phyloP scores from a whole-genome alignment of 2,329 filamentous ascomycete genomes.

The Tricladium varicosporioides region DNA sequence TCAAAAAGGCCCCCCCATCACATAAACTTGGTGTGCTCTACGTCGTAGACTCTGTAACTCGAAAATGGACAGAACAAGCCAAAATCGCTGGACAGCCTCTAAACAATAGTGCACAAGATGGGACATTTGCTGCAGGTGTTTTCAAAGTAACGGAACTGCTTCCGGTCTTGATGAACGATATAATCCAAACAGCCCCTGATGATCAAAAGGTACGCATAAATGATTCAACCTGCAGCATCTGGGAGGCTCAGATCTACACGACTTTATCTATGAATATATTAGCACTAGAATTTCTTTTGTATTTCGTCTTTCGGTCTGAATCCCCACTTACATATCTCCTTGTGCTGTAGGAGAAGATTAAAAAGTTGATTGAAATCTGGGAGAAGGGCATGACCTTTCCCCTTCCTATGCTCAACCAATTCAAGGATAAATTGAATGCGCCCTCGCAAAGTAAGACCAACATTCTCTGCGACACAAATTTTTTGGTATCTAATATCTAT shows the following conservation, averaged over 20 bases:
- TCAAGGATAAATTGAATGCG: conserved; percentile 75
- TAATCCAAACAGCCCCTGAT: conserved; percentile 80
- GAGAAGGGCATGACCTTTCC: conserved; percentile 94
- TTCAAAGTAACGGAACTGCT: conserved; percentile 95
- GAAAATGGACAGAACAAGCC: conserved; percentile 97
- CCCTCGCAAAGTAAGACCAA: conserved; percentile 60
- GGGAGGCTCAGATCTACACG: conserved; percentile 4
- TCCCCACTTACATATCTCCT: conserved; percentile 47
- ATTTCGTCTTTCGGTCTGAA: conserved; percentile 19
- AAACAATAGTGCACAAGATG: conserved; percentile 78
- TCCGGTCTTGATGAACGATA: conserved; percentile 92
- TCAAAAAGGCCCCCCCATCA: conserved; percentile 90
- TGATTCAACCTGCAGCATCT: conserved; percentile 23
- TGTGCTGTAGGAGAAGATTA: conserved; percentile 83
- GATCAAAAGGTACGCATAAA: conserved; percentile 88
- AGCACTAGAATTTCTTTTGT: no score
- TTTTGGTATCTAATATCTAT: conserved; percentile 38
- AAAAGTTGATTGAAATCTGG: conserved; percentile 96
- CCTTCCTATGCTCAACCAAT: conserved; percentile 70
- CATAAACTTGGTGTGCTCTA: conserved; percentile 99
- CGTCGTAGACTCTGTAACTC: conserved; percentile 99
- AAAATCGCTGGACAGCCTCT: conserved; percentile 80
- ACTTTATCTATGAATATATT: no score
- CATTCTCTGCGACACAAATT: conserved; percentile 11
- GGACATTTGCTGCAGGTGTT: conserved; percentile 91